Percentiles rank a stretch among this genome's conserved stretches.
Conservation (phyloP, 805 yeast genomes). For the Monosporozyma unispora region DNA sequence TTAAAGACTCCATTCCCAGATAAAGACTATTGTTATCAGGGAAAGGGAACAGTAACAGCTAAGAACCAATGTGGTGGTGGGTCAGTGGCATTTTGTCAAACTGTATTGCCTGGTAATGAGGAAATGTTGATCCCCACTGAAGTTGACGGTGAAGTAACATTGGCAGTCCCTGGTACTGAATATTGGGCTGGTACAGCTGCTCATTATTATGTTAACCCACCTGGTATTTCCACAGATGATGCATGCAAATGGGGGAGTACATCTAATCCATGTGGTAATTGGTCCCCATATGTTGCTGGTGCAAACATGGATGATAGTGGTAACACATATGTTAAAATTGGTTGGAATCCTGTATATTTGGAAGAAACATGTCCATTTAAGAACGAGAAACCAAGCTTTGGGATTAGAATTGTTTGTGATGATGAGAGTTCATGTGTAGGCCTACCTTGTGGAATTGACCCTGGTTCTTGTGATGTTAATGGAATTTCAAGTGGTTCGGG, state of each 20-base stretch:
- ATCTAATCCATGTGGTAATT: constrained; percentile 67
- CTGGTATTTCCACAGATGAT: constrained; percentile 66
- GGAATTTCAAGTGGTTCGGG: constrained; percentile 32
- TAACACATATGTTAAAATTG: constrained; percentile 73
- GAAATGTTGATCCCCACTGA: constrained; percentile 87
- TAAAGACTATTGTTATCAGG: constrained; percentile 62
- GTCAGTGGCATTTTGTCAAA: constrained; percentile 80
- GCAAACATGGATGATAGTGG: constrained; percentile 67
- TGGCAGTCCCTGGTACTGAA: constrained; percentile 79
- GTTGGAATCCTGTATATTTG: constrained; percentile 83
- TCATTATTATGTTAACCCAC: constrained; percentile 76
- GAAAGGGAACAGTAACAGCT: constrained; percentile 64
- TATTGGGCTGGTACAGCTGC: constrained; percentile 85
- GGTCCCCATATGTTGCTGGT: constrained; percentile 93
- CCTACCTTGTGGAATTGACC: constrained; percentile 76
- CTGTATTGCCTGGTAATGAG: constrained; percentile 89
- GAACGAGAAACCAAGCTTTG: constrained; percentile 51
- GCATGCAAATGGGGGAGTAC: constrained; percentile 81
- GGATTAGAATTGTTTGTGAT: constrained; percentile 66
- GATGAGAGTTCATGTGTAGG: constrained; percentile 63
- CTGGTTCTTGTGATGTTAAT: constrained; percentile 52
- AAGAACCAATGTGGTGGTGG: constrained; percentile 44
- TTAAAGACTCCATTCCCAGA: constrained; percentile 51
- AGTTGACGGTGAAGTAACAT: constrained; percentile 36
- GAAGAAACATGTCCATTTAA: constrained; percentile 41